Evolutionary conservation across 2,329 filamentous ascomycete genomes (phyloP).

Genomic region (Blastomyces silverae): DNA sequence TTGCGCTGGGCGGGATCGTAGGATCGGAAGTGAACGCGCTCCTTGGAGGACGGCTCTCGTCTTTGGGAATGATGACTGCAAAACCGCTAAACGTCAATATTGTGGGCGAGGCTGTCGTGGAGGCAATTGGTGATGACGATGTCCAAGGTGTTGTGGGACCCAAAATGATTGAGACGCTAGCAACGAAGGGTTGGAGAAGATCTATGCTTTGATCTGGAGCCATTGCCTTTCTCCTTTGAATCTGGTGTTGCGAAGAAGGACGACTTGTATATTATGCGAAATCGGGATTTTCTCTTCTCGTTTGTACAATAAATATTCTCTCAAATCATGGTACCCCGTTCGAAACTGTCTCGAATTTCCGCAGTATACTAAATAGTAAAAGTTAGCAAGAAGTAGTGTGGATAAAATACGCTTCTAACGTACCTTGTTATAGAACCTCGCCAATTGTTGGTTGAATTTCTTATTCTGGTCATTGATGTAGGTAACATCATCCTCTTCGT

Average conservation of each 20-base stretch:
- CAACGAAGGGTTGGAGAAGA: constrained; percentile 77
- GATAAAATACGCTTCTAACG: constrained; percentile 22
- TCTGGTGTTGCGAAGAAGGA: not conserved
- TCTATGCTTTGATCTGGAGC: constrained; percentile 64
- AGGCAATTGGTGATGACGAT: constrained; percentile 68
- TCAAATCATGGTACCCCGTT: constrained; percentile 92
- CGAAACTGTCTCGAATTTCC: constrained; percentile 95
- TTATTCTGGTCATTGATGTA: constrained; percentile 99
- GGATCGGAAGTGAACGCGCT: constrained; percentile 70
- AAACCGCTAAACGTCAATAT: constrained; percentile 84
- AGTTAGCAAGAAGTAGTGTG: constrained; percentile 8
- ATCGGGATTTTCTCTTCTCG: not conserved
- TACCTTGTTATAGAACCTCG: constrained; percentile 90
- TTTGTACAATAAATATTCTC: constrained; percentile 16
- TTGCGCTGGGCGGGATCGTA: constrained; percentile 69
- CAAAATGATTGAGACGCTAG: constrained; percentile 71
- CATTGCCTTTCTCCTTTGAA: not conserved
- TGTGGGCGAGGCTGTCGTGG: constrained; percentile 83
- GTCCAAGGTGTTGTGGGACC: constrained; percentile 72
- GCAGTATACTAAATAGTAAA: constrained; percentile 62
- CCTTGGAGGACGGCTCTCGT: constrained; percentile 66
- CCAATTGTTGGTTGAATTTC: constrained; percentile 97
- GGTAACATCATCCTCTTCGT: constrained; percentile 85
- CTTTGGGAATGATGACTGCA: constrained; percentile 74
- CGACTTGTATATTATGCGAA: constrained; percentile 12